Evolutionary conservation across 768 basidiomycete species (phyloP).

Genomic region (Auriculariales sp.): DNA sequence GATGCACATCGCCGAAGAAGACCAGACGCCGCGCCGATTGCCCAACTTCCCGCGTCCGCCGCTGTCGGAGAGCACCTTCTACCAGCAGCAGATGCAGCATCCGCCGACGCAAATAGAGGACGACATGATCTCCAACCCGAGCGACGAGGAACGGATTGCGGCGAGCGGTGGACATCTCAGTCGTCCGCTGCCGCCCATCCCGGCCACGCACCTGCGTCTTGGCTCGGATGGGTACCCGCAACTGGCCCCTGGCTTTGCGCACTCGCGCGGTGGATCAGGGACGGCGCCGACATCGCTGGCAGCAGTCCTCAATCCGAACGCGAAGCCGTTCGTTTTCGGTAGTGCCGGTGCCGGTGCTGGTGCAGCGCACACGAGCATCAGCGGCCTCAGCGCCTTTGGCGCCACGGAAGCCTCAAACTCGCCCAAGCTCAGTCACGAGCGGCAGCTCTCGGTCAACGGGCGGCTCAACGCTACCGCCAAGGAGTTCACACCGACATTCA

Average conservation of each 20-base stretch:
- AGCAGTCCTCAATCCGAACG: conserved; percentile 52
- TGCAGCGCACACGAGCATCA: conserved; percentile 7
- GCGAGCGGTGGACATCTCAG: conserved; percentile 15
- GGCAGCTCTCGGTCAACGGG: conserved; percentile 37
- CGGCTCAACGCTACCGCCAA: conserved; percentile 67
- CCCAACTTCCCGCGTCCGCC: conserved; percentile 76
- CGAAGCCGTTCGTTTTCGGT: conserved; percentile 78
- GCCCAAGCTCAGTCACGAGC: conserved; percentile 22
- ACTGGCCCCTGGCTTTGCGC: conserved; percentile 12
- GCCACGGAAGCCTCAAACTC: conserved; percentile 12
- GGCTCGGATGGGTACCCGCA: conserved; percentile 44
- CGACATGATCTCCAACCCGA: conserved; percentile 76
- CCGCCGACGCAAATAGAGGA: conserved; percentile 23
- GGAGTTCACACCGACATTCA: conserved; percentile 74
- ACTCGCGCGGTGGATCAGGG: conserved; percentile 38
- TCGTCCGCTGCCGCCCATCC: conserved; percentile 42
- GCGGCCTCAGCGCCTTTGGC: neutral
- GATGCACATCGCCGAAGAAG: conserved; percentile 28
- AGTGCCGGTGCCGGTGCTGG: conserved; percentile 14
- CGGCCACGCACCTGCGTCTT: conserved; percentile 40
- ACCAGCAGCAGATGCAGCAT: conserved; percentile 7
- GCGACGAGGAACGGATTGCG: conserved; percentile 42
- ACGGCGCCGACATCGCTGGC: conserved; percentile 12
- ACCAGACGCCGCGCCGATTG: conserved; percentile 54
- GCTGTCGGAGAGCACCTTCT: conserved; percentile 22